Evolutionary conservation across 768 basidiomycete genomes (phyloP).

Genomic region (Lactifluus volemus): DNA sequence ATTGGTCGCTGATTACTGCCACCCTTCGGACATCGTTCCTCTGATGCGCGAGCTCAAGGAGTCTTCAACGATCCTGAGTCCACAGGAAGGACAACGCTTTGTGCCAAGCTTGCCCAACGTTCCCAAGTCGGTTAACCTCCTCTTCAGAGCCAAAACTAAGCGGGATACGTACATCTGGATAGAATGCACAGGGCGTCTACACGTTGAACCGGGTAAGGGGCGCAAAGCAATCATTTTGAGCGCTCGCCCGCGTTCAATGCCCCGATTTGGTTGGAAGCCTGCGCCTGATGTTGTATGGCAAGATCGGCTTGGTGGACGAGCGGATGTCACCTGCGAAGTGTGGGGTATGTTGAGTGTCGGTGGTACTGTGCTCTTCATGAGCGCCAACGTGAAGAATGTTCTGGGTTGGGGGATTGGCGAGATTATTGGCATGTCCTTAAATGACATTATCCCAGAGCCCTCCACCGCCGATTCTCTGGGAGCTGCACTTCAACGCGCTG

Average conservation of each 20-base stretch:
- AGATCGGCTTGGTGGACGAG: slow-evolving; percentile 11
- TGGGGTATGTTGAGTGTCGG: slow-evolving; percentile 46
- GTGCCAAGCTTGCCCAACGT: slow-evolving; percentile 1
- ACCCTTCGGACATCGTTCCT: slow-evolving; percentile 84
- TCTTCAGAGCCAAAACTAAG: slow-evolving; percentile 77
- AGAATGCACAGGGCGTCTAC: slow-evolving; percentile 80
- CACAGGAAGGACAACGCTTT: slow-evolving; percentile 19
- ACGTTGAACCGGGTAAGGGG: slow-evolving; percentile 90
- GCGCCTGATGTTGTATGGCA: slow-evolving; percentile 33
- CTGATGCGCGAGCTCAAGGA: slow-evolving; percentile 90
- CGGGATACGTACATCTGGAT: slow-evolving; percentile 72
- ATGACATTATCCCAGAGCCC: slow-evolving; percentile 28
- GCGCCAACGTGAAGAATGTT: slow-evolving; percentile 46
- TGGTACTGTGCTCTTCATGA: slow-evolving; percentile 44
- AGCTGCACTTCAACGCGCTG: slow-evolving; percentile 20
- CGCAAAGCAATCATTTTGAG: slow-evolving; percentile 90
- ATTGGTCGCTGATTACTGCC: slow-evolving; percentile 72
- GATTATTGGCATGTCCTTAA: slow-evolving; percentile 40
- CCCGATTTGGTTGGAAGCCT: slow-evolving; percentile 49
- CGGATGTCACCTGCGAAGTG: slow-evolving; percentile 32
- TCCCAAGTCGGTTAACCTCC: slow-evolving; percentile 65
- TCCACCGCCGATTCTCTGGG: background rate
- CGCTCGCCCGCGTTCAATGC: slow-evolving; percentile 66
- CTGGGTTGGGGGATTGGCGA: slow-evolving; percentile 55
- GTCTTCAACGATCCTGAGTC: slow-evolving; percentile 28